phyloP scores from a whole-genome alignment of 2,329 filamentous ascomycete genomes.

The Penicillium sp. region DNA sequence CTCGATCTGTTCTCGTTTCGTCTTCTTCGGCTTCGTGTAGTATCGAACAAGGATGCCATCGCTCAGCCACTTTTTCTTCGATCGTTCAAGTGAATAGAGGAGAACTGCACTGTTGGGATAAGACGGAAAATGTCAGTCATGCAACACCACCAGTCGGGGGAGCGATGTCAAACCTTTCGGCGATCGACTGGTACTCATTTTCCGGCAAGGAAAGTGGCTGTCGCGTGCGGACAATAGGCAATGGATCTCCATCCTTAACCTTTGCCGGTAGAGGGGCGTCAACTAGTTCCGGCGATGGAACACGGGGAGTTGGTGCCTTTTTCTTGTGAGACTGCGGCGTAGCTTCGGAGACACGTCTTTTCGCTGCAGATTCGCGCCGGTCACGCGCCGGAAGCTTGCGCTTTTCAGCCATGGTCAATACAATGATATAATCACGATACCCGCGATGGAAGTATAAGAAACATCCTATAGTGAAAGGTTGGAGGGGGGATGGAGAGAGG shows the following conservation, averaged over 20 bases:
- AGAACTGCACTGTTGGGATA: conserved; percentile 44
- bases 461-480: background rate
- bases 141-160: background rate
- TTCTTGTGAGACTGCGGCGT: conserved; percentile 29
- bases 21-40: conserved; percentile 51
- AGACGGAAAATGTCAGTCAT: conserved; percentile 14
- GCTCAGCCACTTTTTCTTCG: conserved; percentile 50
- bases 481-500: conserved; percentile 8
- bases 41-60: conserved; percentile 49
- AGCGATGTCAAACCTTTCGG: conserved; percentile 42
- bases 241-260: conserved; percentile 44
- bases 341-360: conserved; percentile 37
- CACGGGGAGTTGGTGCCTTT: conserved; percentile 30
- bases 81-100: conserved; percentile 50
- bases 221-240: conserved; percentile 47
- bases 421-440: background rate
- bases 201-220: conserved; percentile 43
- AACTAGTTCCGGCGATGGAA: conserved; percentile 24
- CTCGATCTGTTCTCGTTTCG: conserved; percentile 43
- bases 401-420: conserved; percentile 34
- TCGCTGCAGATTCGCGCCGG: conserved; percentile 38
- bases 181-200: conserved; percentile 52
- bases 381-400: conserved; percentile 37
- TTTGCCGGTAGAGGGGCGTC: conserved; percentile 44
- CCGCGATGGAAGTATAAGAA: background rate